Conservation (phyloP, 345 rosid species). For the Gossypium anomalum region DNA sequence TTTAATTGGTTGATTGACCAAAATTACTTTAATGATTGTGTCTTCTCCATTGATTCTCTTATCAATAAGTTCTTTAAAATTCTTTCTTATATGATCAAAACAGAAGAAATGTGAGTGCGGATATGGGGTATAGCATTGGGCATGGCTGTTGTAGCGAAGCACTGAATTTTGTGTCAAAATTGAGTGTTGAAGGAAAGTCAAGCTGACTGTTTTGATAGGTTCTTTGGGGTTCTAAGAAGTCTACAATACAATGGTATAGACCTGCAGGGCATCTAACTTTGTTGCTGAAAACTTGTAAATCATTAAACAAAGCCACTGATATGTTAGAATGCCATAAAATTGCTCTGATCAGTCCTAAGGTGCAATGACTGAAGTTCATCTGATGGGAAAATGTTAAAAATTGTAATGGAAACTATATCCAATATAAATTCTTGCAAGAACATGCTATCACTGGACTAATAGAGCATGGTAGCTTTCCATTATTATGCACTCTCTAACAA, state of each 20-base stretch:
- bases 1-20: not conserved
- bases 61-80: not conserved
- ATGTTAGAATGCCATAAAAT: not conserved
- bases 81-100: not conserved
- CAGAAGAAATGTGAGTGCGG: not conserved
- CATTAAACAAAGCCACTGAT: not conserved
- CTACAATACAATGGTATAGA: not conserved
- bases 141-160: not conserved
- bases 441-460: not conserved
- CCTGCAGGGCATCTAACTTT: not conserved
- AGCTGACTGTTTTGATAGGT: not conserved
- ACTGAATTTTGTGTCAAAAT: not conserved
- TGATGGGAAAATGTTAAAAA: not conserved
- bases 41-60: not conserved
- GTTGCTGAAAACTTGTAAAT: not conserved
- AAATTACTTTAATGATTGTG: not conserved
- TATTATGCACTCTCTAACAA: not conserved
- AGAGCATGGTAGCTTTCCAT: not conserved
- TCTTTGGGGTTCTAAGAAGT: conserved; percentile 4
- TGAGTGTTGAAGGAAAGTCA: no score
- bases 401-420: not conserved
- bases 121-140: not conserved
- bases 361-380: not conserved
- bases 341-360: not conserved
- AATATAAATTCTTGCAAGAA: not conserved